Evolutionary conservation across 2,329 filamentous ascomycete species (phyloP), one percentile per base, ranked within the genome.

Genomic region (Aureobasidium lini): DNA sequence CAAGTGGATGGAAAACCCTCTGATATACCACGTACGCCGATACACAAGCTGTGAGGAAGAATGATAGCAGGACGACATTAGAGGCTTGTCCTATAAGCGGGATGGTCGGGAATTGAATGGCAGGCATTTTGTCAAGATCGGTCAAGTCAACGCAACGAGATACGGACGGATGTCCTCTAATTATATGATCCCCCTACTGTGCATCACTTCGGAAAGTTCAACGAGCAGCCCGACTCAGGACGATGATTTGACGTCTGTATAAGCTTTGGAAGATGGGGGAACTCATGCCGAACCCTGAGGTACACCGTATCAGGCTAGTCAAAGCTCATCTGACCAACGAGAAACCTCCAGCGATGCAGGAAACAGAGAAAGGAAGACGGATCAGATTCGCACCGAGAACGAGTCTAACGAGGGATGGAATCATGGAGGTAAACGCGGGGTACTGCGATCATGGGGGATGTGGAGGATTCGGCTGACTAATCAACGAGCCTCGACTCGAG

Each of bases 21-120:
- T 66, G 66, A 34, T 70, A 68, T 43, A 67, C 9, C 11, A 66
- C 52, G 54, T 67, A 70, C 46, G 40, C 57, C 37, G 47, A 57
- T 10, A 52, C 10, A 23, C 54, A 43, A 23, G 37, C 44, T 18
- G 57, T 36, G 16, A 62, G 29, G 16, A 50, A 36, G 31, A 62
- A 31, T 15, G 57, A 54, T 13, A 60, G 5, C 7, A 59, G 18
- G 18, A 53, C 7, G 5, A n/a, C 9, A 28, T 59, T 50, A 11
- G 34, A 42, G 46, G 16, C 46, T 16, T 36, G 57, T 10, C 37
- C 47, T 9, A n/a, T 48, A 13, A 59, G 57, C 4, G 47, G 47
- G 10, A 44, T 7, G 31, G 16, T 16, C 4, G 40, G 11, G 2
- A n/a, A 13, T 31, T 47, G 10, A 2, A 46, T 29, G 18, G 32